Evolutionary conservation across 2,329 filamentous ascomycete species (phyloP), one percentile per base, ranked within the genome.

Genomic region (Stagonosporopsis rhizophila): DNA sequence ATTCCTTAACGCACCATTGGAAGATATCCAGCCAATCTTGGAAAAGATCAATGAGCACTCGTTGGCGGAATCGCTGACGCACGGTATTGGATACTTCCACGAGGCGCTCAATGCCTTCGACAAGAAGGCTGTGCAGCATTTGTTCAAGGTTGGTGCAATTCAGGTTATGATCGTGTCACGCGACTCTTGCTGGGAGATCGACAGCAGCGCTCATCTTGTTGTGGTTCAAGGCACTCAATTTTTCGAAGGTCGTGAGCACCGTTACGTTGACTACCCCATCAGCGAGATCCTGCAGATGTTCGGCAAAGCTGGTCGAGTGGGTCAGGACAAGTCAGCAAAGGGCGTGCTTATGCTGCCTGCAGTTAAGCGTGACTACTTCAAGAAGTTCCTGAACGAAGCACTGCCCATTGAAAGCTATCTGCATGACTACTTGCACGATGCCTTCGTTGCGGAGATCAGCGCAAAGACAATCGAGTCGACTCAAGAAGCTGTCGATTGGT

Each of bases 281-380:
- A 94, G 90, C 69, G 95, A 99, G 72, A 87, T 99, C 15, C 80
- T 99, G 52, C 95, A 99, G 72, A 99, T 99, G 94, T 96, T 98
- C 67, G 95, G 95, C 66, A 96, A 95, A 77, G 91, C 95, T 34
- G 87, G 93, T 51, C 87, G 90, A 37, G 87, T 92, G 1, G 85
- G 89, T 3, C 84, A 88, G 70, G 92, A 96, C 68, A 91, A 90
- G 54, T 85, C 89, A 54, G 89, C 90, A 41, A 91, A 91, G 59
- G 96, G 94, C 65, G 91, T 99, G n/a, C 83, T 99, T 40, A 98
- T 99, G 95, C 87, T 97, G 11, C 92, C 94, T 2, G 88, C 90
- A 17, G 92, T 96, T 44, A 97, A 96, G 83, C 88, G 95, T 34
- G 93, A 97, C 61, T 99, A 96, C 78, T 99, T 98, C 84, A 96